Conservation (phyloP, 306 rosid genomes). For the Vigna radiata region DNA sequence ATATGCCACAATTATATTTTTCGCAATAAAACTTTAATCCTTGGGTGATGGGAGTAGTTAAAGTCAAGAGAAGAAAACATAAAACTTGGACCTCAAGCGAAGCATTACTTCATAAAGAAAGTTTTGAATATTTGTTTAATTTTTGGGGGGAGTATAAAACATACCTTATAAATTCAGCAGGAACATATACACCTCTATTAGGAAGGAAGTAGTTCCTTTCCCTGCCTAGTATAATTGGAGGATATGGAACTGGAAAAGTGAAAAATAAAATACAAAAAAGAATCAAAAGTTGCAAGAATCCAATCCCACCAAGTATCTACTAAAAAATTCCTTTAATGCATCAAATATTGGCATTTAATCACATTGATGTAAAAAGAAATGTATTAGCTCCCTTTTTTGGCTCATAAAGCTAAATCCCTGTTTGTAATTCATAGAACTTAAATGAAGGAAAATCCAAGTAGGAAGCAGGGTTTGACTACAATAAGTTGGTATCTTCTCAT, state of each 20-base stretch:
- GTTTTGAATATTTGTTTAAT: background rate
- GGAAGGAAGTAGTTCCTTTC: no score
- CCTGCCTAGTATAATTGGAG: no score
- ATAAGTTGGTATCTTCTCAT: background rate
- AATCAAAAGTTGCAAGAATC: background rate
- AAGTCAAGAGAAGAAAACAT: constrained; percentile 37
- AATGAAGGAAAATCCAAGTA: constrained; percentile 10
- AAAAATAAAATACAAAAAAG: no score
- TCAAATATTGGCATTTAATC: background rate
- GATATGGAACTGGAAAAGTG: background rate
- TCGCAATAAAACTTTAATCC: constrained; percentile 1
- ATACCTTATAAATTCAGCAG: constrained; percentile 76
- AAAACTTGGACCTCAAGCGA: constrained; percentile 15
- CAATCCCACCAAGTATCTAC: background rate
- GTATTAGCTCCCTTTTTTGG: background rate
- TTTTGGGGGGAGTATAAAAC: background rate
- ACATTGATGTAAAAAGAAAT: background rate
- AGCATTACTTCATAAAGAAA: constrained; percentile 6
- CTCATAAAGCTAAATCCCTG: background rate
- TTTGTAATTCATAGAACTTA: background rate
- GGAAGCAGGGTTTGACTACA: constrained; percentile 1
- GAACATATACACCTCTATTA: no score
- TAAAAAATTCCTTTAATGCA: background rate
- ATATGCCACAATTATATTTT: constrained; percentile 19
- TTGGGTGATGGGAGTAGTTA: background rate